Conservation (phyloP, 2,329 filamentous ascomycete genomes). For the Cladosporium sp. region DNA sequence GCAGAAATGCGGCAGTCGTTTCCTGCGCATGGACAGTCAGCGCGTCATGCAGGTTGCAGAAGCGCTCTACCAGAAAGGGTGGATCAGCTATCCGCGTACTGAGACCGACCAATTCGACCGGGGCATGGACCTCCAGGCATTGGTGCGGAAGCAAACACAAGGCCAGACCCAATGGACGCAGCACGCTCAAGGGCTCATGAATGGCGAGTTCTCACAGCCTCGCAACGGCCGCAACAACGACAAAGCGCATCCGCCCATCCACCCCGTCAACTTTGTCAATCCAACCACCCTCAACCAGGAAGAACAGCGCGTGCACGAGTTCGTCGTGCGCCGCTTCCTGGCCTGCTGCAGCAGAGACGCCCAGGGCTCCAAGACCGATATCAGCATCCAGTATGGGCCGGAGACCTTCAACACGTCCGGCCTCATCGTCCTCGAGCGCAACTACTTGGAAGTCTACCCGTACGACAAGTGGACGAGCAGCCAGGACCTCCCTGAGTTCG, state of each 20-base stretch:
- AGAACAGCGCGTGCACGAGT: slow-evolving; percentile 76
- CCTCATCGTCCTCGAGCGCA: slow-evolving; percentile 75
- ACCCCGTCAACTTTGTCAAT: slow-evolving; percentile 80
- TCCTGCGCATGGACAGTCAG: slow-evolving; percentile 85
- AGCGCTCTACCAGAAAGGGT: slow-evolving; percentile 82
- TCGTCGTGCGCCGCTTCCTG: slow-evolving; percentile 83
- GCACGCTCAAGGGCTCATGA: slow-evolving; percentile 68
- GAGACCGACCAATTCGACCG: slow-evolving; percentile 94
- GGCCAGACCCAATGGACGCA: slow-evolving; percentile 65
- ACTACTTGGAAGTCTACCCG: slow-evolving; percentile 91
- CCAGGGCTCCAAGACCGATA: slow-evolving; percentile 73
- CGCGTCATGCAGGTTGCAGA: slow-evolving; percentile 85
- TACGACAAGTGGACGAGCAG: slow-evolving; percentile 96
- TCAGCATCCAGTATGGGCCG: slow-evolving; percentile 76
- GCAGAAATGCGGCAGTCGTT: slow-evolving; percentile 87
- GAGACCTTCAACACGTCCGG: slow-evolving; percentile 80
- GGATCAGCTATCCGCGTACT: slow-evolving; percentile 94
- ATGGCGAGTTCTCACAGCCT: slow-evolving; percentile 74
- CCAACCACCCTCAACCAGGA: slow-evolving; percentile 54
- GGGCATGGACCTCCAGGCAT: slow-evolving; percentile 72
- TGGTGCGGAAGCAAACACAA: slow-evolving; percentile 78
- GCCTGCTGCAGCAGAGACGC: slow-evolving; percentile 96
- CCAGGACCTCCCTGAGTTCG: slow-evolving; percentile 72
- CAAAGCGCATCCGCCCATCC: slow-evolving; percentile 94
- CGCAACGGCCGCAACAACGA: slow-evolving; percentile 84